Percentiles rank a stretch among this genome's conserved stretches.
These are phyloP conservation scores for Magnusiomyces suaveolens DNA, from an alignment of 1,139 yeast genomes.

Conservation along the genomic window DNA sequence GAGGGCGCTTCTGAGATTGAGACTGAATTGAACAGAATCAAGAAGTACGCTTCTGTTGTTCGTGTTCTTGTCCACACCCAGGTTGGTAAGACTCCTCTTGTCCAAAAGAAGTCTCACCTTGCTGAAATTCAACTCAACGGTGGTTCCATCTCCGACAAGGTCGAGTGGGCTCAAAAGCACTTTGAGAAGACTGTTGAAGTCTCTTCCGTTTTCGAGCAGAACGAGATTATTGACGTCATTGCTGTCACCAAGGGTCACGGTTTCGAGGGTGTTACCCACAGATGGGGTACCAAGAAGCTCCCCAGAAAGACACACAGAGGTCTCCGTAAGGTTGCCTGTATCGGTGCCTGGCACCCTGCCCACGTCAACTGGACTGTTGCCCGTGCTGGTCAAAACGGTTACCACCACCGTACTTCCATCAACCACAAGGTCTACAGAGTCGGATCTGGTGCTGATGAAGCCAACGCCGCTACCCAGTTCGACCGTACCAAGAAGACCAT, in stretches of 20 bases:
- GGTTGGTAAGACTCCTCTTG: constrained; percentile 97
- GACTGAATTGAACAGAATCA: constrained; percentile 96
- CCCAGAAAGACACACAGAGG: constrained; percentile 99
- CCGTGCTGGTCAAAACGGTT: constrained; percentile 99
- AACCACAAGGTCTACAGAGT: constrained; percentile 99
- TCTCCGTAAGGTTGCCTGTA: constrained; percentile 99
- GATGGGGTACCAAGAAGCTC: constrained; percentile 99
- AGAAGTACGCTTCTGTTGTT: constrained; percentile 96
- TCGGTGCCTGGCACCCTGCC: constrained; percentile 99
- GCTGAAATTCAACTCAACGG: constrained; percentile 99
- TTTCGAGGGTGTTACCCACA: constrained; percentile 99
- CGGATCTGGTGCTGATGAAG: constrained; percentile 92
- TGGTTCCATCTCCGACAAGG: constrained; percentile 96
- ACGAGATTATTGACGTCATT: constrained; percentile 96
- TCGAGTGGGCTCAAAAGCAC: constrained; percentile 97
- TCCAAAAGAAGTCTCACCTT: constrained; percentile 99
- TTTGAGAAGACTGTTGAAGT: constrained; percentile 97
- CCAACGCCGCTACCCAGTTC: constrained; percentile 91
- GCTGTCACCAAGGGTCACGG: constrained; percentile 99
- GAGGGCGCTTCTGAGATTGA: constrained; percentile 80
- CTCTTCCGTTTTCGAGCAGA: constrained; percentile 93
- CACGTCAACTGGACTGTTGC: constrained; percentile 99
- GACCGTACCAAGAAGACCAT: constrained; percentile 99
- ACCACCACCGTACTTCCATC: constrained; percentile 99
- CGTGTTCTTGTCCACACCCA: constrained; percentile 99